Percentiles rank a stretch among this genome's conserved stretches.
Conservation (phyloP, 805 yeast genomes). For the Candida sanyiensis region DNA sequence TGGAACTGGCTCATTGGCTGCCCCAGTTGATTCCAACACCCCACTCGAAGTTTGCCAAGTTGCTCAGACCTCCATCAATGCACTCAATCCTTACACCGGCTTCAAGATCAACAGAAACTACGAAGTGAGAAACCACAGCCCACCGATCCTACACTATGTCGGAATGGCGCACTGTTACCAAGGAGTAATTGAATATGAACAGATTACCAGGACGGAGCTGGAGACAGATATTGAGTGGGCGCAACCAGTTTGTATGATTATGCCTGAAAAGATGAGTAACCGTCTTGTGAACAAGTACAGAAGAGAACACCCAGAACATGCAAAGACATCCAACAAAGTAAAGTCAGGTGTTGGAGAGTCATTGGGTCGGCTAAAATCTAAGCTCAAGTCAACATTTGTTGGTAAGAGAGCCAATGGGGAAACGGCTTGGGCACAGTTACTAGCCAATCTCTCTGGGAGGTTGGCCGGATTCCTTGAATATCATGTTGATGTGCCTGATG, state of each 20-base stretch:
- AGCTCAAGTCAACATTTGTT: background rate
- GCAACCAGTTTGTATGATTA: conserved; percentile 39
- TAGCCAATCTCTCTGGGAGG: conserved; percentile 4
- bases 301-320: conserved; percentile 1
- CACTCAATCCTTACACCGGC: conserved; percentile 44
- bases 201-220: conserved; percentile 29
- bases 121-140: conserved; percentile 32
- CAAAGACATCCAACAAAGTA: background rate
- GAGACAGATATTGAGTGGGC: conserved; percentile 45
- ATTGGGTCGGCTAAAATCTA: background rate
- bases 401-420: background rate
- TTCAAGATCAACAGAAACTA: conserved; percentile 48
- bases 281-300: conserved; percentile 3
- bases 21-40: background rate
- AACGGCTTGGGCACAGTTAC: conserved; percentile 4
- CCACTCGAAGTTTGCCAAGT: conserved; percentile 33
- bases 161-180: conserved; percentile 45
- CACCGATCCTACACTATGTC: conserved; percentile 39
- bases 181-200: conserved; percentile 43
- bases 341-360: background rate
- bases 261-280: conserved; percentile 22
- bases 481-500: too few relatives aligned
- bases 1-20: background rate
- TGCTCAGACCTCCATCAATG: conserved; percentile 6
- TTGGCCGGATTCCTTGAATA: conserved; percentile 7